Base-by-base conservation (phyloP, 345 rosid species). In the Durio zibethinus region DNA sequence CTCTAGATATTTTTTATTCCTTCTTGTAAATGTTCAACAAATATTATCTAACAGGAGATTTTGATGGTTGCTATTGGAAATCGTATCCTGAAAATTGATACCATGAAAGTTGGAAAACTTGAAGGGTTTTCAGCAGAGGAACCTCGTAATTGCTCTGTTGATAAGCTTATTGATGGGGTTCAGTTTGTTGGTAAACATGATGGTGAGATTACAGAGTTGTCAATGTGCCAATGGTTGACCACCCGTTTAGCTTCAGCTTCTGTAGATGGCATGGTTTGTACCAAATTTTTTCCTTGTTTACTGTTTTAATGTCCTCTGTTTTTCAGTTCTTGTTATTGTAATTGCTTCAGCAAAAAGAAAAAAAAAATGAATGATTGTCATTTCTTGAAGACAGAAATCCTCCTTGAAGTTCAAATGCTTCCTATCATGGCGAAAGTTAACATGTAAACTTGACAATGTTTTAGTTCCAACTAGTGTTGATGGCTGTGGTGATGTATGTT, bases 151-250 rank as follows among this genome's bases (percentile, higher is more conserved):
- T 90, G 90, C 76, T 69, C 88, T 18, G 38, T 83, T 77, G 92
- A 88, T 75, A 88, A 88, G 78, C 79, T 90, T 82, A 77, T 88
- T 76, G 91, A 91, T 65, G 97, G 97, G 52, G 80, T 91, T 78
- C 93, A 90, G 80, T 60, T 87, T 54, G 85, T 90, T 86, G 97
- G 96, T 69, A 87, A 84, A 83, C 97, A 91, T 85, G 93, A 91
- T 52, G 91, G 81, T 12, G 87, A 86, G 74, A 86, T 91, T 16
- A 91, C 93, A 6, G 92, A 86, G 74, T 76, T 91, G 59, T 89
- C 93, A 48, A 91, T 91, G 96, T 91, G 91, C 80, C 93, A 88
- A 73, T 89, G 93, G 96, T 83, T 91, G 91, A 87, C 87, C 15
- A 88, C 89, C 72, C 89, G 92, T 62, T 82, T 90, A 78, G 93